These are phyloP conservation scores for Eragrostis curvula DNA, from an alignment of 176 grass and related monocot genomes.

Conservation along the genomic window DNA sequence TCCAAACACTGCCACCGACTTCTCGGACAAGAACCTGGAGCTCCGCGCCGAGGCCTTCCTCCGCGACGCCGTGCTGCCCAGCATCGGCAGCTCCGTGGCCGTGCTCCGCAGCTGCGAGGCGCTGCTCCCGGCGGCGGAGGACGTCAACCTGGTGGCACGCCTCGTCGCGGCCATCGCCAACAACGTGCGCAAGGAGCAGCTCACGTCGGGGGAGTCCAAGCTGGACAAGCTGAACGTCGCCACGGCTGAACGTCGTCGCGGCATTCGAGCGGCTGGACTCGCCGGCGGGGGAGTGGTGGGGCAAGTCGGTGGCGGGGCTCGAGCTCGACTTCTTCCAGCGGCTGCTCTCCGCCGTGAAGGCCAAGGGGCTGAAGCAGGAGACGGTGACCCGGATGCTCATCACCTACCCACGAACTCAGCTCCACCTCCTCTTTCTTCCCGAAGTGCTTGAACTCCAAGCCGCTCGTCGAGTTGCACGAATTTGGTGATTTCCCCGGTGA, in stretches of 20 bases:
- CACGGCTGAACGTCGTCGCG: too few relatives aligned
- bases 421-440: too few relatives aligned
- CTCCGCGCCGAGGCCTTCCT: conserved; percentile 68
- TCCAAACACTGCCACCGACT: too few relatives aligned
- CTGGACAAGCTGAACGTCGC: conserved; percentile 61
- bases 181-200: conserved; percentile 94
- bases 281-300: conserved; percentile 79
- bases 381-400: conserved; percentile 79
- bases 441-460: too few relatives aligned
- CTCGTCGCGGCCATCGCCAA: conserved; percentile 60
- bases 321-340: conserved; percentile 81
- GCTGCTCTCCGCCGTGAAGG: conserved; percentile 76
- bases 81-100: conserved; percentile 66
- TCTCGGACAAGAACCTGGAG: conserved; percentile 76
- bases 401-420: conserved; percentile 83
- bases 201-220: conserved; percentile 71
- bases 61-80: conserved; percentile 71
- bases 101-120: conserved; percentile 80
- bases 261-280: conserved; percentile 37
- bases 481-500: too few relatives aligned
- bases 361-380: conserved; percentile 95
- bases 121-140: conserved; percentile 76
- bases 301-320: conserved; percentile 63
- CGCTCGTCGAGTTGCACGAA: too few relatives aligned
- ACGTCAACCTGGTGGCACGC: conserved; percentile 59